Base-by-base conservation (phyloP, 2,329 filamentous ascomycete species). In the Aspergillus brunneoviolaceus region DNA sequence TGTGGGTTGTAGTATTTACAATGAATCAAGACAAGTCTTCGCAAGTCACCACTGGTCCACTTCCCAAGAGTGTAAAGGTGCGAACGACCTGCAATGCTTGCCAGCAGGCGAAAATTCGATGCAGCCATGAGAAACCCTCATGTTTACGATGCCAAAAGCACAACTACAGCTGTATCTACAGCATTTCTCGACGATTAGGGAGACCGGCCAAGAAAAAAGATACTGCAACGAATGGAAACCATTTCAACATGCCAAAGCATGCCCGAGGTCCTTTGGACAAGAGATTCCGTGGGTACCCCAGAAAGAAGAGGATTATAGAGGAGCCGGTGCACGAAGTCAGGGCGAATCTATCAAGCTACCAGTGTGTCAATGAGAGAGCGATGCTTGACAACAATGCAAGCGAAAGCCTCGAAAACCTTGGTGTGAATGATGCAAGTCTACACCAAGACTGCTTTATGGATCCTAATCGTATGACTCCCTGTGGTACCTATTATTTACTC, bases 11-110 rank as follows among this genome's bases (percentile, higher is more conserved):
- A 16, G 33, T 35, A 35, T 7, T 45, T 3, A 45, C 6, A 16
- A 45, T 45, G 39, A 45, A 45, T 45, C 39, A 45, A 19, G n/a
- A 45, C 39, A 45, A 45, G 16, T 45, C 39, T 2, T 45, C 39
- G 16, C 39, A 45, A 19, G 16, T 45, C 9, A 19, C 39, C 14
- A 19, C 14, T n/a, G 39, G n/a, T 45, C 59, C 51, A 9, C 63
- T 74, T 1, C 71, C 71, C 16, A 72, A 70, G 27, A 75, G 72
- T 31, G 71, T 74, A 45, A 75, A 75, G 50, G 67, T 74, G 21
- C 71, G 74, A 50, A 74, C 72, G 5, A 76, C 74, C 7, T 76
- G 74, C 64, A 75, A 76, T 58, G 72, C 74, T n/a, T 76, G 74
- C 25, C 74, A 76, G 50, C 72, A 74, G 56, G 74, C 74, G 10